Conservation (phyloP, 1,284 basidiomycete genomes). For the Cutaneotrichosporon sp. region DNA sequence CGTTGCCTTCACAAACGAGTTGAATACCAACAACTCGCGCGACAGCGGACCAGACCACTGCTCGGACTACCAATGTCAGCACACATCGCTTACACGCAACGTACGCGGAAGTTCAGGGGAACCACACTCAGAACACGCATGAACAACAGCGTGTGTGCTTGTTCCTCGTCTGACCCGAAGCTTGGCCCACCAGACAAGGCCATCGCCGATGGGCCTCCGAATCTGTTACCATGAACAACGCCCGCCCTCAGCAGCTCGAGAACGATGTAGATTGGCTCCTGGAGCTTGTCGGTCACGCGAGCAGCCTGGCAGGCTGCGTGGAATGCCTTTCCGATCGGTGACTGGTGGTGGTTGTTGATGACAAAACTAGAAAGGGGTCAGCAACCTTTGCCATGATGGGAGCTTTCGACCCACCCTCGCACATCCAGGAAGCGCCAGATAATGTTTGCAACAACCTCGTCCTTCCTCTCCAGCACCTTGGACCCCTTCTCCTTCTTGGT, state of each 20-base stretch:
- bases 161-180: slow-evolving; percentile 87
- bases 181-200: slow-evolving; percentile 91
- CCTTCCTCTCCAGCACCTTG: slow-evolving; percentile 93
- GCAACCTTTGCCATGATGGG: neutral
- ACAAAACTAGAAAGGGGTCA: slow-evolving; percentile 61
- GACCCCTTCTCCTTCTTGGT: slow-evolving; percentile 73
- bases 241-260: slow-evolving; percentile 89
- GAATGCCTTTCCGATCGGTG: slow-evolving; percentile 85
- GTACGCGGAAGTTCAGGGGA: slow-evolving; percentile 85
- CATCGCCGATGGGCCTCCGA: slow-evolving; percentile 64
- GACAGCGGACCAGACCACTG: slow-evolving; percentile 94
- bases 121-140: slow-evolving; percentile 95
- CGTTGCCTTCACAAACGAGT: slow-evolving; percentile 89
- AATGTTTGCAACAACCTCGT: slow-evolving; percentile 96
- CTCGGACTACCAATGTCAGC: slow-evolving; percentile 59
- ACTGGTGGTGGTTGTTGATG: slow-evolving; percentile 80
- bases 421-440: slow-evolving; percentile 98
- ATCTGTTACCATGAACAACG: slow-evolving; percentile 89
- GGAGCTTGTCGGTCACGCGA: slow-evolving; percentile 94
- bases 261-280: slow-evolving; percentile 91
- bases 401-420: slow-evolving; percentile 65
- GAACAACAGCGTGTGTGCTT: slow-evolving; percentile 86
- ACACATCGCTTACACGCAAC: slow-evolving; percentile 30
- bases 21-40: slow-evolving; percentile 94
- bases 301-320: slow-evolving; percentile 72